Percentiles rank a stretch among this genome's conserved stretches.
Evolutionary conservation across 148 eudicot species (phyloP).

Genomic region (Cornus kousa): DNA sequence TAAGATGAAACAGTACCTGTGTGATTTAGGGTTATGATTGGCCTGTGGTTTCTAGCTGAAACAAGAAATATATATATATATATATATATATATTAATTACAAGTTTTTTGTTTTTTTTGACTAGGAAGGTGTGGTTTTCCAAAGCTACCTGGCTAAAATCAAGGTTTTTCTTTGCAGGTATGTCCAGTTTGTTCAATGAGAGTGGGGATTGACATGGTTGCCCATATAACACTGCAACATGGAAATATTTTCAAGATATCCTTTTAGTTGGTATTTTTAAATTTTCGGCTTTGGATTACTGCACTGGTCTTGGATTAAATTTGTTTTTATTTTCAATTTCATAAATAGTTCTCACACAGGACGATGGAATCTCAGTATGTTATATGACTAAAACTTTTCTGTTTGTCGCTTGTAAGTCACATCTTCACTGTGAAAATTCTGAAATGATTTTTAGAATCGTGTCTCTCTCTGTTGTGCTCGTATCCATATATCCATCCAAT

Average conservation of each 20-base stretch:
- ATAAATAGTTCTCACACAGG: neutral
- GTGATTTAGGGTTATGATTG: neutral
- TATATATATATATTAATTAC: too few relatives aligned
- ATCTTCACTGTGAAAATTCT: neutral
- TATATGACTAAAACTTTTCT: neutral
- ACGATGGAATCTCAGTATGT: neutral
- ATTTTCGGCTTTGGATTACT: neutral
- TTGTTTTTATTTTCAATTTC: too few relatives aligned
- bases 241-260: slow-evolving; percentile 95
- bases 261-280: slow-evolving; percentile 37
- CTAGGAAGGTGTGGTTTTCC: neutral
- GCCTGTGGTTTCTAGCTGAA: neutral
- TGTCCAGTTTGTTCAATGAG: slow-evolving; percentile 92
- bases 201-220: slow-evolving; percentile 96
- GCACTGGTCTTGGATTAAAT: neutral
- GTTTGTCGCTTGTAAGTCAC: neutral
- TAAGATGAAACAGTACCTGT: neutral
- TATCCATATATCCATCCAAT: neutral
- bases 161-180: slow-evolving; percentile 53
- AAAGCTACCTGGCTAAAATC: neutral
- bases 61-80: too few relatives aligned
- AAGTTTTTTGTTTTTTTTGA: neutral
- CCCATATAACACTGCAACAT: slow-evolving; percentile 91
- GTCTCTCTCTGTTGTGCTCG: neutral
- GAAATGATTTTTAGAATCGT: neutral